Percentiles rank a stretch among this genome's conserved stretches.
phyloP scores from a whole-genome alignment of 1,284 basidiomycete genomes.

The Malassezia brasiliensis region DNA sequence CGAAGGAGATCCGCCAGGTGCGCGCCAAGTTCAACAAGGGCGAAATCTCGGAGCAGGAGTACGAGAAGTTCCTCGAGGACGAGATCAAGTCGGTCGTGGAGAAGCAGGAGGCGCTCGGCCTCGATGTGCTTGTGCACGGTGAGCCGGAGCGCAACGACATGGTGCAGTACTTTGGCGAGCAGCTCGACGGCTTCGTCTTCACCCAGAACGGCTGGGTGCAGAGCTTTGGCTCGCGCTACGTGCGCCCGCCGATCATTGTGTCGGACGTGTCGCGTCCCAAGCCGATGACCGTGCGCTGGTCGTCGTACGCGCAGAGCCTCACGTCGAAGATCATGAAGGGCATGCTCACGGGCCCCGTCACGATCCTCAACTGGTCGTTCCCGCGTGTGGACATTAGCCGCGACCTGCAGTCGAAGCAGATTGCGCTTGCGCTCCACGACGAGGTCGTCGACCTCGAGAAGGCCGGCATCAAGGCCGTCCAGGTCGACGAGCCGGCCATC shows the following conservation, averaged over 20 bases:
- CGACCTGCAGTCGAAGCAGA: slow-evolving; percentile 95
- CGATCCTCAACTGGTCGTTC: slow-evolving; percentile 99
- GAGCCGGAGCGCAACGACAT: slow-evolving; percentile 99
- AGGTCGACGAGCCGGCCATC: slow-evolving; percentile 98
- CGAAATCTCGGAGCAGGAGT: slow-evolving; percentile 75
- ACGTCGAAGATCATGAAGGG: slow-evolving; percentile 97
- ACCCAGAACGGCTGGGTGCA: slow-evolving; percentile 99
- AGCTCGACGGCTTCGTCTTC: slow-evolving; percentile 88
- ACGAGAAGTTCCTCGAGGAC: slow-evolving; percentile 97
- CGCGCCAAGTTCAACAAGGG: slow-evolving; percentile 63
- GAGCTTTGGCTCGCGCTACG: slow-evolving; percentile 80
- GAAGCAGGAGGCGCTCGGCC: slow-evolving; percentile 91
- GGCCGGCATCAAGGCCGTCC: slow-evolving; percentile 93
- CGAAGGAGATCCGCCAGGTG: slow-evolving; percentile 72
- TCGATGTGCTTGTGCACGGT: slow-evolving; percentile 97
- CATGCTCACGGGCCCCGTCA: slow-evolving; percentile 70
- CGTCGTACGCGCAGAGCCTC: slow-evolving; percentile 87
- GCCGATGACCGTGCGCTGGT: slow-evolving; percentile 97
- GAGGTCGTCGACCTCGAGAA: slow-evolving; percentile 96
- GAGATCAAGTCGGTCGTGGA: slow-evolving; percentile 88
- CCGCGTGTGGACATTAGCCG: slow-evolving; percentile 94
- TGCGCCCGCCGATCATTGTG: slow-evolving; percentile 96
- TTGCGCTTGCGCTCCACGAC: slow-evolving; percentile 94
- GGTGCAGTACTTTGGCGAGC: slow-evolving; percentile 99
- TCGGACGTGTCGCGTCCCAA: slow-evolving; percentile 88